Evolutionary conservation across 306 rosid genomes (phyloP).

Genomic region (barrel medic (Medicago truncatula)): DNA sequence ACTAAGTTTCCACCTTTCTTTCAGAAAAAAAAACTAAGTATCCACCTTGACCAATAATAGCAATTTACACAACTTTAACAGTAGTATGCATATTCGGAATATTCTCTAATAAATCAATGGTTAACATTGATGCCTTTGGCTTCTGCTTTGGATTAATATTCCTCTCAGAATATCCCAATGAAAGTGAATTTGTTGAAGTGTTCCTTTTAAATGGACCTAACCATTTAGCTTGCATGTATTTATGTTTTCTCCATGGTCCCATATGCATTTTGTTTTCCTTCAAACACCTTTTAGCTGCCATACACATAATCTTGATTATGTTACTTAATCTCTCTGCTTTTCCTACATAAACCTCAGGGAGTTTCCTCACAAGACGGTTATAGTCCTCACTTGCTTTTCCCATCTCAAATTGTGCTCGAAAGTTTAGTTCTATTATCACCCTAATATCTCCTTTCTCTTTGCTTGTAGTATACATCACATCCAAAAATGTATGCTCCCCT

Average conservation of each 20-base stretch:
- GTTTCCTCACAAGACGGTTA: slow-evolving; percentile 54
- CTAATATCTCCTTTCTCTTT: slow-evolving; percentile 62
- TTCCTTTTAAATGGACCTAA: slow-evolving; percentile 67
- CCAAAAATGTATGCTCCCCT: slow-evolving; percentile 82
- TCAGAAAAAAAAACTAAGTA: too few species aligned
- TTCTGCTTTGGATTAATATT: slow-evolving; percentile 46
- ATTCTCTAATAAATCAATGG: slow-evolving; percentile 70
- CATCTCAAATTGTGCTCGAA: slow-evolving; percentile 81
- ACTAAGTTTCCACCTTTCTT: too few species aligned
- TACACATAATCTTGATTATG: slow-evolving; percentile 67
- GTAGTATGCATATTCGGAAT: slow-evolving; percentile 56
- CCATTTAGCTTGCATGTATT: slow-evolving; percentile 83
- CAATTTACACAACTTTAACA: slow-evolving; percentile 56
- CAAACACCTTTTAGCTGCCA: slow-evolving; percentile 75
- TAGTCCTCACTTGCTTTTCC: slow-evolving; percentile 65
- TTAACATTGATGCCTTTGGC: slow-evolving; percentile 72
- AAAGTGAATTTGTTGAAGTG: slow-evolving; percentile 43
- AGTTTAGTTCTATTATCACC: slow-evolving; percentile 74
- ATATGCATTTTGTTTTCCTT: slow-evolving; percentile 78
- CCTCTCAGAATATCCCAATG: slow-evolving; percentile 39
- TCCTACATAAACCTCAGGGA: slow-evolving; percentile 85
- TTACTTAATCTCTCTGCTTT: slow-evolving; percentile 67
- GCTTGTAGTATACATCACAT: slow-evolving; percentile 59
- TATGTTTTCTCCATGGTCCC: slow-evolving; percentile 89
- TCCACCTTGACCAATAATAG: too few species aligned